Conservation (phyloP, 768 basidiomycete genomes). For the Leccinum broughii region DNA sequence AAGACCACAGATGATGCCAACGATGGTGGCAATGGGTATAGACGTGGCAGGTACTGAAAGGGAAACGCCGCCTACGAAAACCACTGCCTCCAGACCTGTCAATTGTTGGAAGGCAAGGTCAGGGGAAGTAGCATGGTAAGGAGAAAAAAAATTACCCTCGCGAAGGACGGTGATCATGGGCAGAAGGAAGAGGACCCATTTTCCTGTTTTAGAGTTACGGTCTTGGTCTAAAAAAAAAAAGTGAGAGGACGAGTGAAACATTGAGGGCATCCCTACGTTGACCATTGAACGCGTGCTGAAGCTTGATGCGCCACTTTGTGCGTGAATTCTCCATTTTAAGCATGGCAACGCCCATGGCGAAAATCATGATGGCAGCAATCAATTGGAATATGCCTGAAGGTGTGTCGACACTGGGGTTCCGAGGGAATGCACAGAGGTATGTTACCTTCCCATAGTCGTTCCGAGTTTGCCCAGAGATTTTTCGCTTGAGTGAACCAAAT, state of each 20-base stretch:
- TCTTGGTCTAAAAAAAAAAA: constrained; percentile 40
- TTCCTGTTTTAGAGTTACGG: constrained; percentile 53
- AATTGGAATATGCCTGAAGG: constrained; percentile 63
- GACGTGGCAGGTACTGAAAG: constrained; percentile 78
- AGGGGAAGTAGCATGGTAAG: background rate
- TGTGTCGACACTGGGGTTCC: background rate
- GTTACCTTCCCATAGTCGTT: constrained; percentile 90
- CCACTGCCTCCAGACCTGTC: constrained; percentile 80
- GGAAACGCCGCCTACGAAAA: constrained; percentile 93
- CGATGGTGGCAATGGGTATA: constrained; percentile 89
- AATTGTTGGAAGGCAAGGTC: background rate
- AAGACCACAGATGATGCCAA: constrained; percentile 78
- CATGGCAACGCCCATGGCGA: constrained; percentile 93
- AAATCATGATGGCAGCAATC: constrained; percentile 78
- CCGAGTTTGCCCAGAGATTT: constrained; percentile 81
- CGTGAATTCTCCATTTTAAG: constrained; percentile 93
- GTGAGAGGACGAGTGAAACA: background rate
- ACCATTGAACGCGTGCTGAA: constrained; percentile 72
- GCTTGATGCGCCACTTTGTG: constrained; percentile 92
- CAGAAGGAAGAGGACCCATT: constrained; percentile 87
- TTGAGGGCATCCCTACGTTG: constrained; percentile 40
- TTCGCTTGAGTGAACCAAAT: constrained; percentile 92
- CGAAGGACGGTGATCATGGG: constrained; percentile 91
- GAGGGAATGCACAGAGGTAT: background rate
- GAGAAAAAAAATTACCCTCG: constrained; percentile 59